phyloP scores from a whole-genome alignment of 2,329 filamentous ascomycete genomes.

The Penicillium olsonii region DNA sequence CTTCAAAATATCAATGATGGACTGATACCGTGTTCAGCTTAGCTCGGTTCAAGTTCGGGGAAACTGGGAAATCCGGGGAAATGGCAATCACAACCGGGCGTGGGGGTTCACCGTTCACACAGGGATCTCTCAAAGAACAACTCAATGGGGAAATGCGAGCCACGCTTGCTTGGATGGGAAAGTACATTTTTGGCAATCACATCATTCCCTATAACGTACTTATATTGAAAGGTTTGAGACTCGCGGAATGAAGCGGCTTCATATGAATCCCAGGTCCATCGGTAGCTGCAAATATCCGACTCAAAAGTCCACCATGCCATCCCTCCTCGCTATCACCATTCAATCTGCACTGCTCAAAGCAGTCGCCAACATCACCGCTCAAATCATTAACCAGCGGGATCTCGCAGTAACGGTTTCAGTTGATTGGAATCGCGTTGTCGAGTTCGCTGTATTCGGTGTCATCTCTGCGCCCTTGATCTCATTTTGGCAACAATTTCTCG shows the following conservation, averaged over 20 bases:
- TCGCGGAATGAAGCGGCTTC: no score
- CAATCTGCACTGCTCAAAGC: constrained; percentile 2
- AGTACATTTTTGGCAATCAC: no score
- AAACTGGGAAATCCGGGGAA: background rate
- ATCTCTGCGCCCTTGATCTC: background rate
- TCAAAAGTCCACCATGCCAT: background rate
- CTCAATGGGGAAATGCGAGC: background rate
- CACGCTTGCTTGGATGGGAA: background rate
- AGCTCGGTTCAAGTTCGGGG: background rate
- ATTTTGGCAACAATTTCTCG: background rate
- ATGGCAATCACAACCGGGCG: background rate
- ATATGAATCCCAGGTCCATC: no score
- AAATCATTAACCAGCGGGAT: background rate
- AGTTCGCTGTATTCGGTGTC: constrained; percentile 1
- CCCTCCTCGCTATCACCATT: background rate
- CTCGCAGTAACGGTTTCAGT: background rate
- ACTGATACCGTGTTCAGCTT: background rate
- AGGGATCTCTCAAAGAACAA: background rate
- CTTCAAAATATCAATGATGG: background rate
- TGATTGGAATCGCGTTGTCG: constrained; percentile 1
- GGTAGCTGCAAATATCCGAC: no score
- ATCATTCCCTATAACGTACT: no score
- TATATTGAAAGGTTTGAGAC: no score
- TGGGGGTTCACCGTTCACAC: background rate
- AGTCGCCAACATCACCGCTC: background rate